Percentiles rank a stretch among this genome's conserved stretches.
These are phyloP conservation scores for Epichloe sibirici DNA, from an alignment of 2,329 filamentous ascomycete genomes.

Conservation along the genomic window DNA sequence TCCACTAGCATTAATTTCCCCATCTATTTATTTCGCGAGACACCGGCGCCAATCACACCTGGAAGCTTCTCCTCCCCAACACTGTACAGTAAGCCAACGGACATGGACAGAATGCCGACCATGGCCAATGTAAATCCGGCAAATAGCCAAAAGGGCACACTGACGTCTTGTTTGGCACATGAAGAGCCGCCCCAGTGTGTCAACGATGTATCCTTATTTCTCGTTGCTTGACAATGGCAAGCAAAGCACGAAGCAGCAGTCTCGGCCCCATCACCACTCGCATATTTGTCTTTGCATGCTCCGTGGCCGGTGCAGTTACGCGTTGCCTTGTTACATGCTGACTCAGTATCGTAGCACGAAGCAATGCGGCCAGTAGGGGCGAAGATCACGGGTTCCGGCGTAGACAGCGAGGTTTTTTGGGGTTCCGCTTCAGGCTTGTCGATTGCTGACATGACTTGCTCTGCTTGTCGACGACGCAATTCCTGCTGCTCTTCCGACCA, in stretches of 20 bases:
- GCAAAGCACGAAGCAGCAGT: constrained; percentile 52
- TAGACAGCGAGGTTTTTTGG: constrained; percentile 13
- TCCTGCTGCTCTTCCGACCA: constrained; percentile 31
- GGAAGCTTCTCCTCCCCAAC: constrained; percentile 83
- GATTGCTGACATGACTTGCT: constrained; percentile 32
- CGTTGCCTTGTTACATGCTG: constrained; percentile 57
- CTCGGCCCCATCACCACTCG: constrained; percentile 26
- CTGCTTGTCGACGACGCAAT: constrained; percentile 35
- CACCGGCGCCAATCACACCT: constrained; percentile 90
- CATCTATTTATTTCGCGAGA: constrained; percentile 54
- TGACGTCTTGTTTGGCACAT: constrained; percentile 88
- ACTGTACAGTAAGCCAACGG: constrained; percentile 65
- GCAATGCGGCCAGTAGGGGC: constrained; percentile 40
- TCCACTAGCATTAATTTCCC: not conserved
- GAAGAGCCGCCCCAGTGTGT: constrained; percentile 72
- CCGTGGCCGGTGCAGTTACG: constrained; percentile 77
- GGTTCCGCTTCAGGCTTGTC: constrained; percentile 16
- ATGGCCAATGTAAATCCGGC: constrained; percentile 60
- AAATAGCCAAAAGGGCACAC: constrained; percentile 80
- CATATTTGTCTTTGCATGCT: constrained; percentile 56
- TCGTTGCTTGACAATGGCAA: constrained; percentile 60
- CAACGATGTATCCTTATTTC: constrained; percentile 44
- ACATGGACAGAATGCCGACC: constrained; percentile 54
- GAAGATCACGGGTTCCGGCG: constrained; percentile 20
- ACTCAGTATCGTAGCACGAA: constrained; percentile 60